Evolutionary conservation across 768 basidiomycete species (phyloP), one percentile per base, ranked within the genome.

Genomic region (Chalciporus pseudorubinellus): DNA sequence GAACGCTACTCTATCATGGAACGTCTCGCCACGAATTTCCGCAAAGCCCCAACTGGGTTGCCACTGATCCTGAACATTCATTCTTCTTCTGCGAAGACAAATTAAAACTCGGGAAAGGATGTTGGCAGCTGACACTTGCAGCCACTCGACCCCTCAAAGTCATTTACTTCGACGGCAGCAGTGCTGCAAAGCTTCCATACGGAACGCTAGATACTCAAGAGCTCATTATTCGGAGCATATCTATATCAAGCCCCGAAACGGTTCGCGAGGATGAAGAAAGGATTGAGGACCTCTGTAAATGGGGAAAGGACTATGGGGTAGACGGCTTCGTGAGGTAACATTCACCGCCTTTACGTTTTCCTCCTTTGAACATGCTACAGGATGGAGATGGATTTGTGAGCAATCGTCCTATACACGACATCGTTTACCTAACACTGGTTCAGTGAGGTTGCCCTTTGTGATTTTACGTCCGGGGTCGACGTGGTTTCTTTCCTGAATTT

Each of bases 311-410:
- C 22, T 51, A 66, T 8, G 66, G 62, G 3, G 29, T 74, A 8
- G 72, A 72, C 39, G 72, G 65, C 2, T 70, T 70, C 39, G 63
- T 72, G 22, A 63, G 70, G 67, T 53, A 42, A 38, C 2, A 39
- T 40, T 19, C 9, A 21, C 14, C 24, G 6, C 20, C n/a, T 19
- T 11, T 4, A 16, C n/a, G 13, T 19, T 11, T 33, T 26, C 20
- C 10, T 45, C 33, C 4, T n/a, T 13, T 43, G 19, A 47, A 21
- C 16, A n/a, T n/a, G 40, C 36, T 19, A 8, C 31, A 77, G 74
- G 52, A 77, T 77, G 77, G 74, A 77, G 68, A 72, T 74, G 70
- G 70, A 76, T 54, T 78, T 81, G 76, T 78, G 53, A 57, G 76
- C 64, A 6, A 21, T 13, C 2, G n/a, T 38, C 18, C 47, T 6